Percentiles rank a stretch among this genome's conserved stretches.
Conservation (phyloP, 345 rosid genomes). For the Mercurialis annua region DNA sequence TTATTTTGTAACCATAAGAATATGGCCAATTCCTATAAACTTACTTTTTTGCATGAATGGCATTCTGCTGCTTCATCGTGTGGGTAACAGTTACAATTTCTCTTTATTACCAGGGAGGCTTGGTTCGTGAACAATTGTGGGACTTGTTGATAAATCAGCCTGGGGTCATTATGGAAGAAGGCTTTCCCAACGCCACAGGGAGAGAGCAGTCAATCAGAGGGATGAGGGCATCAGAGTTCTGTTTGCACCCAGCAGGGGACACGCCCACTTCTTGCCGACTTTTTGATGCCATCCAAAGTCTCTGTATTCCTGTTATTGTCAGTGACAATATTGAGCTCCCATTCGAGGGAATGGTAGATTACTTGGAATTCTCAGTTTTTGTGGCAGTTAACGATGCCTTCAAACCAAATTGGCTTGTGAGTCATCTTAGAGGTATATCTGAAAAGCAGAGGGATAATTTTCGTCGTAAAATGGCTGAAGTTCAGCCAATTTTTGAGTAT, state of each 20-base stretch:
- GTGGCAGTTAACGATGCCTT: slow-evolving; percentile 69
- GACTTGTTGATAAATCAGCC: slow-evolving; percentile 63
- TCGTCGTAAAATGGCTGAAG: slow-evolving; percentile 51
- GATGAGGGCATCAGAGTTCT: slow-evolving; percentile 88
- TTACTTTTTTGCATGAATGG: background rate
- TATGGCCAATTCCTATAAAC: background rate
- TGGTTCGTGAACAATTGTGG: slow-evolving; percentile 82
- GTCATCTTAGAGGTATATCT: slow-evolving; percentile 56
- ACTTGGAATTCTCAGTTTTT: slow-evolving; percentile 70
- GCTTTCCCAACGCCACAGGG: slow-evolving; percentile 95
- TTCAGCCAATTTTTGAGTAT: slow-evolving; percentile 62
- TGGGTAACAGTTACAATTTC: background rate
- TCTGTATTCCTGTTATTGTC: slow-evolving; percentile 85
- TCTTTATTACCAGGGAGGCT: slow-evolving; percentile 58
- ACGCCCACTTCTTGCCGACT: slow-evolving; percentile 96
- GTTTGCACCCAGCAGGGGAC: slow-evolving; percentile 97
- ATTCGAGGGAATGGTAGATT: slow-evolving; percentile 80
- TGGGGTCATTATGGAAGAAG: slow-evolving; percentile 78
- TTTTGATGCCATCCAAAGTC: slow-evolving; percentile 93
- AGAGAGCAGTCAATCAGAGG: slow-evolving; percentile 80
- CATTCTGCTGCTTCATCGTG: background rate
- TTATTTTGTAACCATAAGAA: too few relatives aligned
- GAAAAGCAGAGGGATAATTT: slow-evolving; percentile 42
- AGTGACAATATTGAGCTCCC: slow-evolving; percentile 91
- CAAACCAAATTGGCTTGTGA: slow-evolving; percentile 63